phyloP scores from a whole-genome alignment of 192 early-diverging fungal genomes.

The Geranomyces variabilis region DNA sequence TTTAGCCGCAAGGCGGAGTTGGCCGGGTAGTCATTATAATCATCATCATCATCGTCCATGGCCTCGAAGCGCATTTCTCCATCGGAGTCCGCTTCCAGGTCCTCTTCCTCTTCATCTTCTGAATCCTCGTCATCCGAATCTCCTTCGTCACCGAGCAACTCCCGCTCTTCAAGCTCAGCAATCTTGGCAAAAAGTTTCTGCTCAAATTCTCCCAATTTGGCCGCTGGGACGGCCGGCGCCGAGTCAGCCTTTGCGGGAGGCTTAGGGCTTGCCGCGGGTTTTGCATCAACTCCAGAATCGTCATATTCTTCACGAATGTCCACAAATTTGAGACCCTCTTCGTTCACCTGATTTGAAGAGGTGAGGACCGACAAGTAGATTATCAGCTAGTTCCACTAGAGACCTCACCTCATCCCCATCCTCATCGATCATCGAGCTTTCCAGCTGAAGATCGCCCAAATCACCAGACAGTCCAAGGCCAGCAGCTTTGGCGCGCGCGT shows the following conservation, averaged over 20 bases:
- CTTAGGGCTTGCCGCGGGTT: background rate
- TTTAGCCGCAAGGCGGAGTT: constrained; percentile 32
- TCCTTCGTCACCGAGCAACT: constrained; percentile 51
- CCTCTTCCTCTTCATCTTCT: constrained; percentile 47
- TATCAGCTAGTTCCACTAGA: background rate
- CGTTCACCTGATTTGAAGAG: constrained; percentile 50
- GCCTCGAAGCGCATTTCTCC: constrained; percentile 39
- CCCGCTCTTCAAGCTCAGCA: constrained; percentile 69
- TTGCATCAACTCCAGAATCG: constrained; percentile 23
- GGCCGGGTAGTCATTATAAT: constrained; percentile 39
- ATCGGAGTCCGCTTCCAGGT: constrained; percentile 46
- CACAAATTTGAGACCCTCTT: constrained; percentile 76
- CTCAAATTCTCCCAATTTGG: constrained; percentile 34
- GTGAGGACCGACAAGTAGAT: constrained; percentile 16
- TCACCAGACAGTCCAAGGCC: background rate
- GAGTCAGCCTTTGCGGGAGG: background rate
- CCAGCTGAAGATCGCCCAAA: constrained; percentile 6
- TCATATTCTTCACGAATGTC: constrained; percentile 73
- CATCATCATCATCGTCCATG: constrained; percentile 49
- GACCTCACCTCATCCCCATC: constrained; percentile 41
- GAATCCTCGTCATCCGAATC: constrained; percentile 39
- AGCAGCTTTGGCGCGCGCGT: background rate
- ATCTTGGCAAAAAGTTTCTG: constrained; percentile 42
- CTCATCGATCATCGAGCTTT: constrained; percentile 29
- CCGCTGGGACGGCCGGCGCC: background rate